Conservation (phyloP, 208 protist genomes). For the Trypanosoma mega region DNA sequence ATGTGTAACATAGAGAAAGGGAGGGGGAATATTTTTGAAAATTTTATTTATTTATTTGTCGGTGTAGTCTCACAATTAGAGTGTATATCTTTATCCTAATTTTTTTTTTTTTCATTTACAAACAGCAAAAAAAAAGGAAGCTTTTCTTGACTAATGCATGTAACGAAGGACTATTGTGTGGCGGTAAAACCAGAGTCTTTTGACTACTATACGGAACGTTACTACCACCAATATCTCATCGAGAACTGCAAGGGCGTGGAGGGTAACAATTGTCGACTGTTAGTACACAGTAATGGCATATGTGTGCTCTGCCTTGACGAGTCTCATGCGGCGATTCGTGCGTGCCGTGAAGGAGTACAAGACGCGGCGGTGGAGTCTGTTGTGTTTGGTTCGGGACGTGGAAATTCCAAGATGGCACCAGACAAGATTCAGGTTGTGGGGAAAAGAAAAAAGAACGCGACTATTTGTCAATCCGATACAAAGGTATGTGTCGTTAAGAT, state of each 20-base stretch:
- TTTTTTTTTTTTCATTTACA: constrained; percentile 3
- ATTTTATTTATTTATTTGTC: background rate
- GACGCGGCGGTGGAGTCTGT: constrained; percentile 24
- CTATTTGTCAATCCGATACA: constrained; percentile 79
- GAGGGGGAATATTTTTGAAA: background rate
- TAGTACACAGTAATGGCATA: constrained; percentile 88
- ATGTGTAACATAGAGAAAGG: background rate
- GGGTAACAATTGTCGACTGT: constrained; percentile 69
- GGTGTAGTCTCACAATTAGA: background rate
- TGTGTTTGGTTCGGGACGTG: constrained; percentile 43
- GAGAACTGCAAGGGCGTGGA: constrained; percentile 58
- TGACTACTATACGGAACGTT: constrained; percentile 78
- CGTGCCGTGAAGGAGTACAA: background rate
- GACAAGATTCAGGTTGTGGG: constrained; percentile 65
- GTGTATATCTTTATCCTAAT: background rate
- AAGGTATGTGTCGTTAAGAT: constrained; percentile 61
- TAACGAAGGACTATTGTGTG: background rate
- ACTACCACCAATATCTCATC: constrained; percentile 78
- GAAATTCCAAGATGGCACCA: constrained; percentile 43
- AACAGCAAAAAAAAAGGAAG: background rate
- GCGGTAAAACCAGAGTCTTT: constrained; percentile 41
- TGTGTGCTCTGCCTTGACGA: constrained; percentile 78
- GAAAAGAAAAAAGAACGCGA: constrained; percentile 84
- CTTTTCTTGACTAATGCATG: background rate
- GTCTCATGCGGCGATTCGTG: constrained; percentile 40